phyloP scores from a whole-genome alignment of 2,329 filamentous ascomycete species.

The Mycosphaerella sp. region DNA sequence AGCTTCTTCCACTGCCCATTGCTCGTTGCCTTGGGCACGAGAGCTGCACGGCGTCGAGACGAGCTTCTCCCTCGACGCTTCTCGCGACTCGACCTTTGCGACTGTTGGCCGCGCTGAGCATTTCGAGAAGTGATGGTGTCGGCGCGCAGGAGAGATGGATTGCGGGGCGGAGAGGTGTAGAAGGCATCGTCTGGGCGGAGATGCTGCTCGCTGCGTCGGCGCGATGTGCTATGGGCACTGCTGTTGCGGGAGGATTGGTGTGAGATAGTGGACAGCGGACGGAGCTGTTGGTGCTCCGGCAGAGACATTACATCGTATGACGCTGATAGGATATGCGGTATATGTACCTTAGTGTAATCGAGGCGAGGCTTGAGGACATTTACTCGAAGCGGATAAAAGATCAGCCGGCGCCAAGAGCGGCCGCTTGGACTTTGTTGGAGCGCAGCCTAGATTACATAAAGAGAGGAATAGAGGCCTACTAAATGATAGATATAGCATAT shows the following conservation, averaged over 20 bases:
- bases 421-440: too few species aligned
- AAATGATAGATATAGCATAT: too few species aligned
- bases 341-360: too few species aligned
- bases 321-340: too few species aligned
- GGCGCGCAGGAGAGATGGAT: slow-evolving; percentile 28
- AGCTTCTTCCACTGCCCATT: slow-evolving; percentile 81
- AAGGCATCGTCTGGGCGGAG: slow-evolving; percentile 83
- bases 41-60: slow-evolving; percentile 47
- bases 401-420: too few species aligned
- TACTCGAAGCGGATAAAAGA: too few species aligned
- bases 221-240: slow-evolving; percentile 10
- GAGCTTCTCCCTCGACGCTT: slow-evolving; percentile 54
- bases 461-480: too few species aligned
- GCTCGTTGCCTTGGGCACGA: slow-evolving; percentile 36
- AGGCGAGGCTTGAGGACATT: too few species aligned
- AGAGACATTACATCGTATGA: slow-evolving; percentile 3
- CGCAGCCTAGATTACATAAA: too few species aligned
- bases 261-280: slow-evolving; percentile 3
- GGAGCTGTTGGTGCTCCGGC: slow-evolving; percentile 2
- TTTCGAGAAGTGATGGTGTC: slow-evolving; percentile 27
- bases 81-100: slow-evolving; percentile 35
- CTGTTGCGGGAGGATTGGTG: slow-evolving; percentile 18
- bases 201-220: slow-evolving; percentile 30
- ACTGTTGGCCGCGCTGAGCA: background rate
- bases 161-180: slow-evolving; percentile 56